Conservation (phyloP, 1,139 yeast species). For the Saccharomycopsis crataegensis region DNA sequence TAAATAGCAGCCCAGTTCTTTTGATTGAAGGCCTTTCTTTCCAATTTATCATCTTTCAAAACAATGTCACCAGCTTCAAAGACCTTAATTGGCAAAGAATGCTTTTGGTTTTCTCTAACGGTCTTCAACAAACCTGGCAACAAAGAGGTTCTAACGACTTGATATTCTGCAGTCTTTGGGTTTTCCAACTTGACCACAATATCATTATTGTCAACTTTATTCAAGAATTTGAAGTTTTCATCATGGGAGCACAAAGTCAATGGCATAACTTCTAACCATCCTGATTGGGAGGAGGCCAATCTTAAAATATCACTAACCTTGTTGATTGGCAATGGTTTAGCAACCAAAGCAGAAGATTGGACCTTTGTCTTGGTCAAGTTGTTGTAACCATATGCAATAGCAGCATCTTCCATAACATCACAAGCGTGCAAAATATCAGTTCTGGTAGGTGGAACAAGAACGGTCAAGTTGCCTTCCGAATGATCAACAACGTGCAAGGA, state of each 20-base stretch:
- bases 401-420: constrained; percentile 98
- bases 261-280: constrained; percentile 95
- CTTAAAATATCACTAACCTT: constrained; percentile 88
- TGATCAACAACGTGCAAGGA: constrained; percentile 53
- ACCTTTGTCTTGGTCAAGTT: constrained; percentile 80
- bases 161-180: constrained; percentile 95
- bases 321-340: constrained; percentile 84
- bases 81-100: constrained; percentile 87
- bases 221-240: constrained; percentile 86
- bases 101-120: constrained; percentile 92
- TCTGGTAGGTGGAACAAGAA: constrained; percentile 84
- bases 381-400: constrained; percentile 92
- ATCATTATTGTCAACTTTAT: constrained; percentile 64
- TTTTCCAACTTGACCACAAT: constrained; percentile 85
- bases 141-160: constrained; percentile 92
- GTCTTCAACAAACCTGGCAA: constrained; percentile 95
- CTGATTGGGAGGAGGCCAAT: constrained; percentile 86
- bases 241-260: constrained; percentile 93
- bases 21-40: constrained; percentile 87
- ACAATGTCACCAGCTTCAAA: constrained; percentile 96
- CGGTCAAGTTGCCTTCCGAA: constrained; percentile 52
- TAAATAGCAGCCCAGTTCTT: constrained; percentile 92
- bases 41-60: constrained; percentile 68
- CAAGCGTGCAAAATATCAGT: constrained; percentile 95
- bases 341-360: constrained; percentile 70